Evolutionary conservation across 176 grass and related monocot genomes (phyloP).

Genomic region (Cocos nucifera): DNA sequence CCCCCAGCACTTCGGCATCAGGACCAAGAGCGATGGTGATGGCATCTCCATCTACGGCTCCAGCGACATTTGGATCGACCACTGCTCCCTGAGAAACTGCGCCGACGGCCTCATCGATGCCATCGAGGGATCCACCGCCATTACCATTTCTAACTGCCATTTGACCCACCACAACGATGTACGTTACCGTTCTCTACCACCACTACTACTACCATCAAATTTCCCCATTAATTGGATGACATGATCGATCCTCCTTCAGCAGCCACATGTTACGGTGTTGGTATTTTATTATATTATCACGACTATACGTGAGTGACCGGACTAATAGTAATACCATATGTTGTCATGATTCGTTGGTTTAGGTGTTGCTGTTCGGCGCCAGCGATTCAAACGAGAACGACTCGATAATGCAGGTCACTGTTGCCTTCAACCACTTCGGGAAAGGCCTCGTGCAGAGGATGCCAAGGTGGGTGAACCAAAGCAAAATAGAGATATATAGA

Average conservation of each 20-base stretch:
- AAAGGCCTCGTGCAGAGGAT: slow-evolving; percentile 82
- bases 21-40: slow-evolving; percentile 54
- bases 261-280: no score
- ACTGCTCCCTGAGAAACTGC: slow-evolving; percentile 59
- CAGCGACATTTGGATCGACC: slow-evolving; percentile 64
- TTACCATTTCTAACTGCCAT: slow-evolving; percentile 78
- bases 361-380: slow-evolving; percentile 81
- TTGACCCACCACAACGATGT: slow-evolving; percentile 72
- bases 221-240: no score
- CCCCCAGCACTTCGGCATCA: slow-evolving; percentile 15
- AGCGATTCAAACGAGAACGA: slow-evolving; percentile 36
- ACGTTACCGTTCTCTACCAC: background rate
- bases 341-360: background rate
- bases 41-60: slow-evolving; percentile 42
- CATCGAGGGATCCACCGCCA: slow-evolving; percentile 47
- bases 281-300: no score
- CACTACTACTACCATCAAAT: no score
- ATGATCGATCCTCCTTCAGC: no score
- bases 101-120: slow-evolving; percentile 71
- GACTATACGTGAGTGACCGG: no score
- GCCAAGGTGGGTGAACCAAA: slow-evolving; percentile 10
- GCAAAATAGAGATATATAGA: no score
- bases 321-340: no score
- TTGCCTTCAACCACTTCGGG: slow-evolving; percentile 90
- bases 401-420: slow-evolving; percentile 58